Evolutionary conservation across 257 asterid genomes (phyloP), one percentile per base, ranked within the genome.

Genomic region (Pogostemon cablin): DNA sequence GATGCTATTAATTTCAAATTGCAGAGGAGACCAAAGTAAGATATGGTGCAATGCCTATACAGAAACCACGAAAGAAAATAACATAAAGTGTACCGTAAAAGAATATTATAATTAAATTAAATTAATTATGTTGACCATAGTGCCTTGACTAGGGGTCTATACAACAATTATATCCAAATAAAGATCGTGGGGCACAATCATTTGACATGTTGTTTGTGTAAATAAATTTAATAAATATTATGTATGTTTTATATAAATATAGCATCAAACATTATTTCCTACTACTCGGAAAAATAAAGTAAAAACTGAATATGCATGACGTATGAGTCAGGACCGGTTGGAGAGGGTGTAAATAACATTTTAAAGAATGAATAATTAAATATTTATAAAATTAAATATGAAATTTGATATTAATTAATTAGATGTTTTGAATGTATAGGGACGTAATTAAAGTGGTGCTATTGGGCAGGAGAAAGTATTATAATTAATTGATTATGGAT

Each of bases 21-120:
- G 78, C 76, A 70, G 69, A 68, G 80, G 74, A 68, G 67, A 71
- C 10, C 43, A 71, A 52, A 62, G 64, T 64, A 48, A 68, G 56
- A 55, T 42, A 56, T 77, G 86, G 95, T 87, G 92, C 81, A 75
- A 78, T 86, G 82, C 95, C 89, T 69, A 84, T 79, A 83, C 86
- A 81, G 84, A 81, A 66, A 82, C 79, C 95, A 84, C 86, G 83
- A 63, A 38, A 59, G 1, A 20, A 49, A 48, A 39, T 9, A 39
- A 61, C 44, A 69, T 53, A 35, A 40, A 75, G 39, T 50, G 20
- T 12, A 25, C 32, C 1, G 38, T 37, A 75, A 69, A 48, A 60
- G 69, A 47, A 61, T 32, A 65, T 42, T 53, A 53, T 7, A 53
- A 0, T 25, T 25, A 25, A 17, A 53, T 10, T 57, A 78, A 55